A percentile compares a stretch with the other conserved stretches of the same genome.
Evolutionary conservation across 257 asterid species (phyloP).

Genomic region (Solanum bulbocastanum): DNA sequence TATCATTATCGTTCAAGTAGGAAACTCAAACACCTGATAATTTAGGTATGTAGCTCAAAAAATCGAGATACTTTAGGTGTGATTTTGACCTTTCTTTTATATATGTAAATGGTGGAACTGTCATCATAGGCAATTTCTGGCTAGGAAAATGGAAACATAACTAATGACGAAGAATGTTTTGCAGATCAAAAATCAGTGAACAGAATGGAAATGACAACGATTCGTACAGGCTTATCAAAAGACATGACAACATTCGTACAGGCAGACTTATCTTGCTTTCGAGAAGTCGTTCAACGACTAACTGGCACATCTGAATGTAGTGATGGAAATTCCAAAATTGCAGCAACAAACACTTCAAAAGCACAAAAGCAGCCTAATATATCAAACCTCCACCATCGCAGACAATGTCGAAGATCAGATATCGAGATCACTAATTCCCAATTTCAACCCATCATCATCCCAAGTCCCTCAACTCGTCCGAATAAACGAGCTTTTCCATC

Average conservation of each 20-base stretch:
- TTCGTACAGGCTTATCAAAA: neutral
- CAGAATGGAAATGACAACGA: neutral
- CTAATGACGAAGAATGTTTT: neutral
- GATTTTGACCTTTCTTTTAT: neutral
- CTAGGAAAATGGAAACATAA: neutral
- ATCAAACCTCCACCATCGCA: neutral
- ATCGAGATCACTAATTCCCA: slow-evolving; percentile 11
- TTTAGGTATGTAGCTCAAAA: neutral
- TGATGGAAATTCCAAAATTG: slow-evolving; percentile 6
- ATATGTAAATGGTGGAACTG: too few relatives aligned
- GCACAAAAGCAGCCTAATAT: neutral
- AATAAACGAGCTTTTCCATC: slow-evolving; percentile 16
- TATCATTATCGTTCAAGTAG: neutral
- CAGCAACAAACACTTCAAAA: neutral
- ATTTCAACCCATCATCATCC: neutral
- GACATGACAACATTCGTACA: slow-evolving; percentile 14
- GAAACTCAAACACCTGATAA: neutral
- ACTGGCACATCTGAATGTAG: slow-evolving; percentile 16
- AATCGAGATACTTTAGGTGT: neutral
- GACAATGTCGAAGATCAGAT: slow-evolving; percentile 14
- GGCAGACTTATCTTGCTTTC: slow-evolving; percentile 23
- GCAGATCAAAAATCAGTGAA: neutral
- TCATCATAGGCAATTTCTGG: neutral
- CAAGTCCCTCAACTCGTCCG: neutral
- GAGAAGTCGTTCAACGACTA: slow-evolving; percentile 29